phyloP scores from a whole-genome alignment of 73 alveolate genomes.

The Symbiodinium natans region DNA sequence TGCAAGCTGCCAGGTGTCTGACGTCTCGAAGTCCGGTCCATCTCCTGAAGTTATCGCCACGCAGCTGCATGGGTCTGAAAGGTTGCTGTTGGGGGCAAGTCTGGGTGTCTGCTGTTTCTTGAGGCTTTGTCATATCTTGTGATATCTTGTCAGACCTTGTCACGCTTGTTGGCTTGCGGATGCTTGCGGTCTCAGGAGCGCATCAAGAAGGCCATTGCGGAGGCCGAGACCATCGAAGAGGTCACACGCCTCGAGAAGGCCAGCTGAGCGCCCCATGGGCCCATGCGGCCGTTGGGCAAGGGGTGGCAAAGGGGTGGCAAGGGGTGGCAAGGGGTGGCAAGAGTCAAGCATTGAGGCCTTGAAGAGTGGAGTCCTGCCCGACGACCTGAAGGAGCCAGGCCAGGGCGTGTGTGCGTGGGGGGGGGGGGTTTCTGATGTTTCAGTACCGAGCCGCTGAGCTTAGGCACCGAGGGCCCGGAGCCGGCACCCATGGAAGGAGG shows the following conservation, averaged over 20 bases:
- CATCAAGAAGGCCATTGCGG: constrained; percentile 92
- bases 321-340: not conserved
- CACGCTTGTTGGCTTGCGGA: too few relatives aligned
- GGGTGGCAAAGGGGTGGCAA: not conserved
- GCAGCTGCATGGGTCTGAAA: not conserved
- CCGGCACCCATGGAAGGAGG: not conserved
- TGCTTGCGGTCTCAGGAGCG: too few relatives aligned
- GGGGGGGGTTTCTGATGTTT: too few relatives aligned
- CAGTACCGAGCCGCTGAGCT: too few relatives aligned
- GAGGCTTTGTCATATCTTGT: too few relatives aligned
- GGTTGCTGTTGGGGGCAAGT: not conserved
- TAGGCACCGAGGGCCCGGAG: constrained; percentile 6
- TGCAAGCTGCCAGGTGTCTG: constrained; percentile 22
- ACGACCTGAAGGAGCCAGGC: constrained; percentile 90
- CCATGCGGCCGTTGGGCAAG: not conserved
- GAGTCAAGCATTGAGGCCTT: not conserved
- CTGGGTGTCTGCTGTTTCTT: too few relatives aligned
- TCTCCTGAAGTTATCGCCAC: constrained; percentile 53
- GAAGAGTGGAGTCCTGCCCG: constrained; percentile 93
- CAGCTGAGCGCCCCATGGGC: not conserved
- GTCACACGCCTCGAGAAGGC: constrained; percentile 93
- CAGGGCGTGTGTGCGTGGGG: not conserved
- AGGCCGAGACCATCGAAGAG: constrained; percentile 93
- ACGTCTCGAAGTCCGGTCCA: constrained; percentile 77
- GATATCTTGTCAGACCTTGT: too few relatives aligned